Conservation (phyloP, 2,329 filamentous ascomycete genomes). For the Paraphoma chrysanthemicola region DNA sequence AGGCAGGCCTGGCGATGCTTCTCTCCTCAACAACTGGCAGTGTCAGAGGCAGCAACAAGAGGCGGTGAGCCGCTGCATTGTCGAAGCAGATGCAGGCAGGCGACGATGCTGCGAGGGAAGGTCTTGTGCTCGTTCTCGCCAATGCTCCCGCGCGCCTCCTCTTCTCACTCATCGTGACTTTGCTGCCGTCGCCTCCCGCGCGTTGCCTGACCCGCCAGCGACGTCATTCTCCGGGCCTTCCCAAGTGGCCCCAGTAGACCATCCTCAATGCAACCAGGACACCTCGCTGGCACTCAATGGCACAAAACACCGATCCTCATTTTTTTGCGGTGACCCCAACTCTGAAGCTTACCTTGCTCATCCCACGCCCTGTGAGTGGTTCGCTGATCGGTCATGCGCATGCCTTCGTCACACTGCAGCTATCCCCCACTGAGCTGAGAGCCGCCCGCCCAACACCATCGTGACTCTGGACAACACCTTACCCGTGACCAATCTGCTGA, state of each 20-base stretch:
- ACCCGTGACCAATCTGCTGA: background rate
- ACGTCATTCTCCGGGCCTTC: background rate
- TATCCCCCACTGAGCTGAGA: background rate
- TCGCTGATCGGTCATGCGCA: slow-evolving; percentile 19
- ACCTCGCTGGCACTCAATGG: slow-evolving; percentile 17
- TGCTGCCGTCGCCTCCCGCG: background rate
- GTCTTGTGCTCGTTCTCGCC: background rate
- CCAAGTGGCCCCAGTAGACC: background rate
- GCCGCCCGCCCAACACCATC: slow-evolving; percentile 6
- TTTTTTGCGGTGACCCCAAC: slow-evolving; percentile 15
- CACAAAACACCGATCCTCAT: slow-evolving; percentile 9
- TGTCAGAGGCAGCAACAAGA: background rate
- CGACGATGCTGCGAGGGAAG: background rate
- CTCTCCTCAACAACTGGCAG: background rate
- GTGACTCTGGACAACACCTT: slow-evolving; percentile 1
- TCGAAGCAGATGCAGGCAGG: background rate
- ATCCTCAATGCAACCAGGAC: background rate
- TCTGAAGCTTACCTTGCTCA: slow-evolving; percentile 5
- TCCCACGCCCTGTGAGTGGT: slow-evolving; percentile 22
- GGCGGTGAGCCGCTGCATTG: background rate
- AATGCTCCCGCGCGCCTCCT: background rate
- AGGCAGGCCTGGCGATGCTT: slow-evolving; percentile 1
- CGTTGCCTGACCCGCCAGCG: background rate
- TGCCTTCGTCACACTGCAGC: background rate
- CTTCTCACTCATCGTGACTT: background rate